phyloP scores from a whole-genome alignment of 1,139 yeast species.

The Geotrichum australiense region DNA sequence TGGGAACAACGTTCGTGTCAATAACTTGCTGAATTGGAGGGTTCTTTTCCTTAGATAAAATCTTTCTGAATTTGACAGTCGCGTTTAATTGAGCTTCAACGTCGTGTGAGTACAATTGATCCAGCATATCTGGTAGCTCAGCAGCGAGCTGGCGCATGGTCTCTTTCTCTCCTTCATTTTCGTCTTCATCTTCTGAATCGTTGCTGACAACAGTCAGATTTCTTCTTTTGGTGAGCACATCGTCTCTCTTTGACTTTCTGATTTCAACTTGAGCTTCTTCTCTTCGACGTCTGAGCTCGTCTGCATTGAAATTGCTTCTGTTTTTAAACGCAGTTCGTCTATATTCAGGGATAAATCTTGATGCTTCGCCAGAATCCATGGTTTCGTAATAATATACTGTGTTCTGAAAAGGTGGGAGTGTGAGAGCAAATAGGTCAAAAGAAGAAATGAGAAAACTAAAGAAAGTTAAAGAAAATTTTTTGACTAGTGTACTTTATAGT shows the following conservation, averaged over 20 bases:
- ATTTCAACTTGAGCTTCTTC: constrained; percentile 96
- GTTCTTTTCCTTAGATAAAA: constrained; percentile 86
- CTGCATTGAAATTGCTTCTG: constrained; percentile 89
- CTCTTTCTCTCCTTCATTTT: constrained; percentile 41
- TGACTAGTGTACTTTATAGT: too few relatives aligned
- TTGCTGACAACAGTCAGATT: constrained; percentile 47
- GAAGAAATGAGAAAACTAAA: too few relatives aligned
- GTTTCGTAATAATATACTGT: constrained; percentile 8
- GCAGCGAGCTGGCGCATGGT: constrained; percentile 29
- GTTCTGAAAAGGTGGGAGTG: too few relatives aligned
- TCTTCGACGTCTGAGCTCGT: constrained; percentile 95
- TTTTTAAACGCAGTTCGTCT: constrained; percentile 95
- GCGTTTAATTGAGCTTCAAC: constrained; percentile 81
- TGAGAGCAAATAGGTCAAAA: too few relatives aligned
- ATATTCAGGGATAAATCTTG: constrained; percentile 91
- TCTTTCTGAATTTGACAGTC: constrained; percentile 87
- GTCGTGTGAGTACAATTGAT: constrained; percentile 67
- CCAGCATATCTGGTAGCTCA: constrained; percentile 82
- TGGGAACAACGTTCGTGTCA: constrained; percentile 87
- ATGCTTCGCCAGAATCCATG: constrained; percentile 76
- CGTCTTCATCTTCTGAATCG: constrained; percentile 45
- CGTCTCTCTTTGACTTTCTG: constrained; percentile 95
- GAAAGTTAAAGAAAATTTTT: too few relatives aligned
- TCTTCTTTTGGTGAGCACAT: constrained; percentile 87
- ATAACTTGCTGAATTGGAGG: constrained; percentile 97